Percentiles rank a stretch among this genome's conserved stretches.
These are phyloP conservation scores for Pilobolus umbonatus DNA, from an alignment of 192 early-diverging fungal species.

Conservation along the genomic window DNA sequence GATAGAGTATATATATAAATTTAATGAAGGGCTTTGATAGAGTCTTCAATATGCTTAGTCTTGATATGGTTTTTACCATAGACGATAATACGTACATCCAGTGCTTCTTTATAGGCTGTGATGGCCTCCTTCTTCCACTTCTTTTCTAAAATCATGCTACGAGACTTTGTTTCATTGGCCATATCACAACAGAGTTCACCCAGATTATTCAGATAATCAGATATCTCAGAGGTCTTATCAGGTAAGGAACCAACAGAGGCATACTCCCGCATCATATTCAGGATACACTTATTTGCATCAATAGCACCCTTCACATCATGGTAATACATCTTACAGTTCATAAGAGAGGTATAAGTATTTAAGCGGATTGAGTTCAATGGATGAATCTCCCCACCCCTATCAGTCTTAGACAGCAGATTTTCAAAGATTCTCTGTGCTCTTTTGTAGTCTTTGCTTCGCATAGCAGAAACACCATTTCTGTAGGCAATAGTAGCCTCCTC, in stretches of 20 bases:
- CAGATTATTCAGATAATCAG: slow-evolving; percentile 50
- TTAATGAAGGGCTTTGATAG: not conserved
- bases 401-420: slow-evolving; percentile 41
- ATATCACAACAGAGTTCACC: slow-evolving; percentile 55
- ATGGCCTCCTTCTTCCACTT: slow-evolving; percentile 38
- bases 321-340: slow-evolving; percentile 28
- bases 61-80: slow-evolving; percentile 40
- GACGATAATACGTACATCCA: slow-evolving; percentile 22
- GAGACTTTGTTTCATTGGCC: slow-evolving; percentile 33
- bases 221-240: slow-evolving; percentile 51
- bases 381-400: slow-evolving; percentile 45
- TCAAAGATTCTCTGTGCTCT: slow-evolving; percentile 41
- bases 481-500: slow-evolving; percentile 32
- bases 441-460: slow-evolving; percentile 38
- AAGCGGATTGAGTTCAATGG: slow-evolving; percentile 42
- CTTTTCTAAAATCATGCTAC: slow-evolving; percentile 6
- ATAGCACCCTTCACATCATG: slow-evolving; percentile 33
- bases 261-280: slow-evolving; percentile 43
- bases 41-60: slow-evolving; percentile 19
- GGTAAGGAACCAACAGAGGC: slow-evolving; percentile 38
- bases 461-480: slow-evolving; percentile 32
- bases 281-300: slow-evolving; percentile 23
- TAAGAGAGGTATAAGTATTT: slow-evolving; percentile 34
- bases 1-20: not conserved
- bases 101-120: slow-evolving; percentile 23